Evolutionary conservation across 1,284 basidiomycete species (phyloP).

Genomic region (Malassezia yamatoensis): DNA sequence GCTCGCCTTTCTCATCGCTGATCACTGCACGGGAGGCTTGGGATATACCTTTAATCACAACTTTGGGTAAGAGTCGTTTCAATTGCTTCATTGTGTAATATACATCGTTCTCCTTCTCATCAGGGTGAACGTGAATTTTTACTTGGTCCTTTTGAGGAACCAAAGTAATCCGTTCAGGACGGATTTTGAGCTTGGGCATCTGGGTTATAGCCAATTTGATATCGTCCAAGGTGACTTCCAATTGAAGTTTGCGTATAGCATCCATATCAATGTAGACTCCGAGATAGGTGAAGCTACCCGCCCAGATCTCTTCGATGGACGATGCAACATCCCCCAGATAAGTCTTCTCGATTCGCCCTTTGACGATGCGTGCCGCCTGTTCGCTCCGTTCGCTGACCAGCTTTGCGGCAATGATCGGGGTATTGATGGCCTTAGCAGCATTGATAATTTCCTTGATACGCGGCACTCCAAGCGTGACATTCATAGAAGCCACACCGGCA

Average conservation of each 20-base stretch:
- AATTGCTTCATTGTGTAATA: conserved; percentile 43
- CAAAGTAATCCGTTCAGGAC: conserved; percentile 55
- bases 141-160: conserved; percentile 60
- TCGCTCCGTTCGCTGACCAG: conserved; percentile 62
- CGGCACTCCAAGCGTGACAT: conserved; percentile 96
- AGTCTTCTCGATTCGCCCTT: conserved; percentile 91
- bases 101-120: conserved; percentile 61
- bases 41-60: conserved; percentile 45
- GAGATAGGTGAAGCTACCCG: conserved; percentile 79
- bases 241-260: conserved; percentile 79
- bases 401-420: conserved; percentile 94
- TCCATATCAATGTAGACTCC: conserved; percentile 84
- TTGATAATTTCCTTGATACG: conserved; percentile 99
- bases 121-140: conserved; percentile 63
- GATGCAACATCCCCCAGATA: conserved; percentile 84
- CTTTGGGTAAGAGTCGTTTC: conserved; percentile 40
- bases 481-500: conserved; percentile 99
- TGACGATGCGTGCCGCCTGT: conserved; percentile 89
- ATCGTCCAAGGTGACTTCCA: conserved; percentile 85
- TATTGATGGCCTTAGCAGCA: conserved; percentile 89
- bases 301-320: conserved; percentile 91
- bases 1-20: conserved; percentile 42
- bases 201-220: conserved; percentile 82
- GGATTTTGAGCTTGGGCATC: conserved; percentile 84
- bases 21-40: conserved; percentile 41